Percentiles rank a stretch among this genome's conserved stretches.
Conservation (phyloP, 176 grass and related monocot species). For the Poa annua region DNA sequence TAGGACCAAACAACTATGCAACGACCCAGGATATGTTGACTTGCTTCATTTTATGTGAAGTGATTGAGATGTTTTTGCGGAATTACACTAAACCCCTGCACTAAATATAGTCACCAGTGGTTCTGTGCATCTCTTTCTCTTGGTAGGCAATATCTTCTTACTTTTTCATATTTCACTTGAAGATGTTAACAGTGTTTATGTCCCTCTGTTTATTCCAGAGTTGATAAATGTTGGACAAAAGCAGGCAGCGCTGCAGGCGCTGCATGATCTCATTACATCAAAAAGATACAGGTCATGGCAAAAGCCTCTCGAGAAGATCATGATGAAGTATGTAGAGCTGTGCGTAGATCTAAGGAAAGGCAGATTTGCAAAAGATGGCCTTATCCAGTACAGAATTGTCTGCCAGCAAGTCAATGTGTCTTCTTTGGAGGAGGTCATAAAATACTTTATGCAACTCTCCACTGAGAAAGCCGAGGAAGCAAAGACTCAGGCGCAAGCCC, state of each 20-base stretch:
- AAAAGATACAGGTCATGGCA: conserved; percentile 95
- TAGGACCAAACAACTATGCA: background rate
- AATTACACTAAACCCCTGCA: background rate
- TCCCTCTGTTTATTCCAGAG: conserved; percentile 53
- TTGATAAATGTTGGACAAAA: conserved; percentile 97
- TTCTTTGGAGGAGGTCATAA: conserved; percentile 95
- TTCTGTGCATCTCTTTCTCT: background rate
- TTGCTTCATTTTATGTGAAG: background rate
- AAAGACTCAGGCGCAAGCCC: conserved; percentile 65
- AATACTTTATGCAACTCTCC: conserved; percentile 94
- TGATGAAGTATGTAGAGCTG: conserved; percentile 97
- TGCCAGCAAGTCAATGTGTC: conserved; percentile 98
- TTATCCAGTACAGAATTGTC: conserved; percentile 95
- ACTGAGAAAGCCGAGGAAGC: conserved; percentile 88
- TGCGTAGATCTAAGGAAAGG: conserved; percentile 92
- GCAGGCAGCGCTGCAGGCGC: conserved; percentile 88
- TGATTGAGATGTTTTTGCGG: background rate
- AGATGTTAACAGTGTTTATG: background rate
- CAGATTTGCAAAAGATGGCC: conserved; percentile 94
- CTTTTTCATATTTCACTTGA: background rate
- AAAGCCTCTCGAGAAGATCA: conserved; percentile 91
- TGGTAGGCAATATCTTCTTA: background rate
- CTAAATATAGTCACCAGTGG: background rate
- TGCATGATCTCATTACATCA: conserved; percentile 95
- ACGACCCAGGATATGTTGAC: background rate